A percentile compares a stretch with the other conserved stretches of the same genome.
phyloP scores from a whole-genome alignment of 352 stramenopile genomes.

The Globisporangium spinosum region DNA sequence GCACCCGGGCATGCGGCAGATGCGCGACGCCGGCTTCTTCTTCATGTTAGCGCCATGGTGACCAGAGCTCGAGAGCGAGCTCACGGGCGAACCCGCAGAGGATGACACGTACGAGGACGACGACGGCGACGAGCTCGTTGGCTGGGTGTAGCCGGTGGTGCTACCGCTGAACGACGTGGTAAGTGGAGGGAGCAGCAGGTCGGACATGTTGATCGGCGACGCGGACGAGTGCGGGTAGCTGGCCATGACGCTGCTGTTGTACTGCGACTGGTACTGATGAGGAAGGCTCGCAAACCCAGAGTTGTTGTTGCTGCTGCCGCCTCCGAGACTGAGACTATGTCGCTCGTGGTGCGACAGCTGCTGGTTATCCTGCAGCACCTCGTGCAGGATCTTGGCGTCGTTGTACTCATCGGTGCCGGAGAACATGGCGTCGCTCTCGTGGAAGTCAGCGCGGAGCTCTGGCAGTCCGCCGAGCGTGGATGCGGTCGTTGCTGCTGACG shows the following conservation, averaged over 20 bases:
- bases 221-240: background rate
- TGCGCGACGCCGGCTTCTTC: constrained; percentile 58
- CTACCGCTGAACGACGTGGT: constrained; percentile 6
- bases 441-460: constrained; percentile 4
- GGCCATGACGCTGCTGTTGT: background rate
- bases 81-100: constrained; percentile 8
- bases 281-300: background rate
- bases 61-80: background rate
- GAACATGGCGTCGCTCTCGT: background rate
- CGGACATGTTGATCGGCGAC: background rate
- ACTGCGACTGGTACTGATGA: background rate
- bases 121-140: constrained; percentile 1
- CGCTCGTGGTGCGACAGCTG: background rate
- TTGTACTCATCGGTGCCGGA: constrained; percentile 10
- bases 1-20: constrained; percentile 73
- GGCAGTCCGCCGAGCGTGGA: background rate
- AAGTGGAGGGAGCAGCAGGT: background rate
- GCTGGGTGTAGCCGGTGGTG: no score
- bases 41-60: constrained; percentile 8
- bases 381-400: constrained; percentile 18
- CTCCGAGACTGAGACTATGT: background rate
- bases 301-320: background rate
- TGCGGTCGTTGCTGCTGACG: background rate
- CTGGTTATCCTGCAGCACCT: constrained; percentile 18
- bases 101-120: constrained; percentile 12